Evolutionary conservation across 305 asterid genomes (phyloP), one percentile per base, ranked within the genome.

Genomic region (Fraxinus greggii): DNA sequence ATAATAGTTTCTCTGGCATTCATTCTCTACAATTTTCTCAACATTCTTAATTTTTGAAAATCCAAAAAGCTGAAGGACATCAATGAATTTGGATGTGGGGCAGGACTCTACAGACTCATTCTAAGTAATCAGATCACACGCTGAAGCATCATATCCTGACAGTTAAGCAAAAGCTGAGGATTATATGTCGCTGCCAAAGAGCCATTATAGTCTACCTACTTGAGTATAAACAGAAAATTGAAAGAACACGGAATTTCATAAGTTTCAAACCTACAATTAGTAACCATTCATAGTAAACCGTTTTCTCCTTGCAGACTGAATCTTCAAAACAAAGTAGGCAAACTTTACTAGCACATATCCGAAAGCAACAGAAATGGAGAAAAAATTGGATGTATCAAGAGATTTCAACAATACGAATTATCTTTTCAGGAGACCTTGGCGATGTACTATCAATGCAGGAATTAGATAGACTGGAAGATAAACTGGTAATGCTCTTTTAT

Each of bases 361-460:
- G 6, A 79, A 42, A 84, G 48, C 23, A 72, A 76, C 31, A 3
- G 48, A 35, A 33, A 80, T 56, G 33, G 48, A 72, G 74, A 59
- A 76, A 32, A 61, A 54, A 3, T 17, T n/a, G 6, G 17, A 28
- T 5, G 79, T 79, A 84, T 56, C 79, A 82, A 32, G 77, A 75
- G 45, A 48, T 77, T 65, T 51, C 23, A 78, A 42, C 23, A 31
- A 76, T 75, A 54, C 40, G 21, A 76, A 69, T 84, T 84, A 96
- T 98, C 98, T 86, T 89, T 91, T 92, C 85, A 89, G 83, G 86
- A 96, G 92, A 83, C 91, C 97, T 90, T 91, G 89, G 82, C 98
- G 98, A 87, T 96, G 99, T 80, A 96, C 99, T 78, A 96, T 91
- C 80, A 94, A 83, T 75, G 99, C 99, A 56, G 98, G 98, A 85